These are phyloP conservation scores for Basipetospora chlamydospora DNA, from an alignment of 2,329 filamentous ascomycete species.

Conservation along the genomic window DNA sequence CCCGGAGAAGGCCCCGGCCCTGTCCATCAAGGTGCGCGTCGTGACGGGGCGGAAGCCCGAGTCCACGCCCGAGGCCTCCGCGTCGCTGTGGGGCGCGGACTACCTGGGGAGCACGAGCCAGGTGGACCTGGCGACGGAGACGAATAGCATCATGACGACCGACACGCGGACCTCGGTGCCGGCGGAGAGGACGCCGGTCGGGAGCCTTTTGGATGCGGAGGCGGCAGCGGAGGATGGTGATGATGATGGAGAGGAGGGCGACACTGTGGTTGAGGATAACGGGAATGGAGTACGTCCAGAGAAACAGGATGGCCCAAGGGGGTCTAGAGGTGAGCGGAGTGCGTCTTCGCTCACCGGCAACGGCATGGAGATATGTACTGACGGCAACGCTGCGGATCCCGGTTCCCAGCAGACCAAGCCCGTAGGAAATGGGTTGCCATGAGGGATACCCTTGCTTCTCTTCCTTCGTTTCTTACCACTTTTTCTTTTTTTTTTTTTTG, in stretches of 20 bases:
- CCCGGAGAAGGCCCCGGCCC: conserved; percentile 23
- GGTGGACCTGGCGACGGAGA: not conserved
- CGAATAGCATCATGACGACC: not conserved
- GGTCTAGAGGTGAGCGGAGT: no score
- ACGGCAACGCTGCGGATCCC: no score
- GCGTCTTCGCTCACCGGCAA: no score
- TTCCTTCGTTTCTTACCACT: not conserved
- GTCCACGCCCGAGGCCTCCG: not conserved
- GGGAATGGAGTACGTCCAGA: no score
- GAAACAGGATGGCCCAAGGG: no score
- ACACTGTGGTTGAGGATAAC: not conserved
- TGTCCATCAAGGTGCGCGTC: conserved; percentile 32
- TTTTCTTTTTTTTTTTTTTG: not conserved
- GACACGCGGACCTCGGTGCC: conserved; percentile 4
- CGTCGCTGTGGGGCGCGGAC: not conserved
- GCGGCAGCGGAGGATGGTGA: not conserved
- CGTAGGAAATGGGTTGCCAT: no score
- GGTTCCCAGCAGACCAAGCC: no score
- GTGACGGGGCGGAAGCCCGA: conserved; percentile 35
- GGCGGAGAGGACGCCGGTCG: conserved; percentile 3
- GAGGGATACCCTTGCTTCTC: not conserved
- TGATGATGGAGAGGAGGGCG: not conserved
- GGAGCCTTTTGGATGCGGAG: not conserved
- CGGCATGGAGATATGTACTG: no score
- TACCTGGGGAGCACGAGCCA: not conserved